These are phyloP conservation scores for Coffea canephora DNA, from an alignment of 257 asterid genomes.

Conservation along the genomic window DNA sequence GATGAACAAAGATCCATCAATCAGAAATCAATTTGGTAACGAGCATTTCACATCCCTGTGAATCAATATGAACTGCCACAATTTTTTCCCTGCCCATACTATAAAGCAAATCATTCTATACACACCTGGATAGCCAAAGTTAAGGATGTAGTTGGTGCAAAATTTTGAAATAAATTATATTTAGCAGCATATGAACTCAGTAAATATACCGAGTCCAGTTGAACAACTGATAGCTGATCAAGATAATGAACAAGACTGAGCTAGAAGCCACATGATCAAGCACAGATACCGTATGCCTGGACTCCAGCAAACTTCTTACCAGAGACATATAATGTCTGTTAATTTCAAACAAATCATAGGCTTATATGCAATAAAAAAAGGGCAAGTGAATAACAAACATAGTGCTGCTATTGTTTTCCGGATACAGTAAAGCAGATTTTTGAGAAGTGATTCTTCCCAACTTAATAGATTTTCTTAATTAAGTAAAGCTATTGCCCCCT, in stretches of 20 bases:
- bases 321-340: background rate
- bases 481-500: background rate
- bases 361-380: background rate
- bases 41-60: background rate
- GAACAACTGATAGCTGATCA: too few species aligned
- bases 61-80: background rate
- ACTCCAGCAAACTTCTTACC: background rate
- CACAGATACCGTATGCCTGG: background rate
- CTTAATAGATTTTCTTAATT: background rate
- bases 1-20: background rate
- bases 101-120: background rate
- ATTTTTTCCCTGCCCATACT: background rate
- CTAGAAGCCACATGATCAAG: background rate
- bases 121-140: background rate
- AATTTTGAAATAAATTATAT: too few species aligned
- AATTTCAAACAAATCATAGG: background rate
- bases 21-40: background rate
- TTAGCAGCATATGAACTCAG: background rate
- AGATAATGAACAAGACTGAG: background rate
- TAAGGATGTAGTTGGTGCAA: background rate
- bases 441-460: background rate
- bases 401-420: background rate
- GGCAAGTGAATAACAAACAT: background rate
- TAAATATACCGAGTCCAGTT: background rate
- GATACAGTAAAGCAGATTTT: background rate